These are phyloP conservation scores for Hortaea werneckii DNA, from an alignment of 2,329 filamentous ascomycete genomes.

Conservation along the genomic window DNA sequence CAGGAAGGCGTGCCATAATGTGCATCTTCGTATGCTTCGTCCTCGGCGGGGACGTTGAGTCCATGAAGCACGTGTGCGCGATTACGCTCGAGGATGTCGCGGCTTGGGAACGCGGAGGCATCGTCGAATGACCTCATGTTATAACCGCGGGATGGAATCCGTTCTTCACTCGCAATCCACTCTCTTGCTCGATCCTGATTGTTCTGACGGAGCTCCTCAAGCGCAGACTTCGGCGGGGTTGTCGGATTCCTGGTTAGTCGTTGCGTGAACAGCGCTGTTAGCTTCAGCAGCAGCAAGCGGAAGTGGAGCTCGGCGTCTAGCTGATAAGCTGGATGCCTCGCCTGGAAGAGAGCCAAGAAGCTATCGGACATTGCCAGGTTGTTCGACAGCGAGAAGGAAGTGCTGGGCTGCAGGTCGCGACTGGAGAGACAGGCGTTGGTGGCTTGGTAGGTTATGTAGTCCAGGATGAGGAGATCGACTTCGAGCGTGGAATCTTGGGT, in stretches of 20 bases:
- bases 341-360: constrained; percentile 35
- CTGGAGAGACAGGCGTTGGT: constrained; percentile 32
- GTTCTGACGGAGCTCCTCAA: constrained; percentile 26
- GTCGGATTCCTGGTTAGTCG: constrained; percentile 29
- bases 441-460: constrained; percentile 43
- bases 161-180: constrained; percentile 15
- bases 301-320: constrained; percentile 33
- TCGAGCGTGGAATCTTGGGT: constrained; percentile 23
- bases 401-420: constrained; percentile 1
- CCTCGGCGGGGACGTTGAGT: constrained; percentile 14
- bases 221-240: constrained; percentile 28
- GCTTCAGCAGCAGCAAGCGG: constrained; percentile 39
- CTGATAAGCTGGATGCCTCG: constrained; percentile 26
- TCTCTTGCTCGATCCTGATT: constrained; percentile 26
- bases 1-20: constrained; percentile 27
- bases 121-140: not conserved
- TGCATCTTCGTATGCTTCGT: constrained; percentile 14
- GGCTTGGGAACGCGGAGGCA: not conserved
- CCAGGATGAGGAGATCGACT: constrained; percentile 46
- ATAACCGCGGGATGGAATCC: constrained; percentile 8
- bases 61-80: constrained; percentile 13
- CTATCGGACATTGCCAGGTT: constrained; percentile 24
- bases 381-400: constrained; percentile 1
- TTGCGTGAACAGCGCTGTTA: constrained; percentile 36
- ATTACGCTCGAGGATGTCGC: constrained; percentile 12